Percentiles rank a stretch among this genome's conserved stretches.
Evolutionary conservation across 345 rosid genomes (phyloP).

Genomic region (Eucalyptus regnans): DNA sequence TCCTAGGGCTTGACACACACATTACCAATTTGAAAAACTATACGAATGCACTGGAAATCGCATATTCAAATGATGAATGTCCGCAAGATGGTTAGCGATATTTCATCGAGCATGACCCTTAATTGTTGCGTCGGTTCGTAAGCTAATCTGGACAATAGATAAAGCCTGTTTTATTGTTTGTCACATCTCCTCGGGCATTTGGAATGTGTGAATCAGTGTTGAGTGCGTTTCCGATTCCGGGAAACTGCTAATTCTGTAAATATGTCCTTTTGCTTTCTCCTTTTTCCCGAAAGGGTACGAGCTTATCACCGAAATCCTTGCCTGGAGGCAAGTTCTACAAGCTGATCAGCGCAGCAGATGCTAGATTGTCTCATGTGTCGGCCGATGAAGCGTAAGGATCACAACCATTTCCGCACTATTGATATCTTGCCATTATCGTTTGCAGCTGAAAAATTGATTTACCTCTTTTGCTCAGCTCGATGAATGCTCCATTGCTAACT

Average conservation of each 20-base stretch:
- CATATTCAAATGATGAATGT: not conserved
- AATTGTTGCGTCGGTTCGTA: too few relatives aligned
- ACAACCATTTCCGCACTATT: not conserved
- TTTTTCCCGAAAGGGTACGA: constrained; percentile 46
- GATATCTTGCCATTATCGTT: not conserved
- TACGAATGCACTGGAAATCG: not conserved
- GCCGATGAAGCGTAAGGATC: constrained; percentile 46
- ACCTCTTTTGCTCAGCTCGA: too few relatives aligned
- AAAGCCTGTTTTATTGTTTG: too few relatives aligned
- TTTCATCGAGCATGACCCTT: too few relatives aligned
- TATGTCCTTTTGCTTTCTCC: not conserved
- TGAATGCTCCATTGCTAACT: too few relatives aligned
- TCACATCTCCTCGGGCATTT: too few relatives aligned
- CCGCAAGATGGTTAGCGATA: not conserved
- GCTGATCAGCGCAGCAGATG: constrained; percentile 41
- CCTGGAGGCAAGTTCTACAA: constrained; percentile 40
- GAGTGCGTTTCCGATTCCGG: too few relatives aligned
- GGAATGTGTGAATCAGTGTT: too few relatives aligned
- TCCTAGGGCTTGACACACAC: not conserved
- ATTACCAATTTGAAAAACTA: not conserved
- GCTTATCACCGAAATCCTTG: constrained; percentile 38
- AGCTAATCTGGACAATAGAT: too few relatives aligned
- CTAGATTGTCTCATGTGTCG: constrained; percentile 40
- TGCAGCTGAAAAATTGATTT: not conserved
- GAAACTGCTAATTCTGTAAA: not conserved